A percentile compares a stretch with the other conserved stretches of the same genome.
Conservation (phyloP, 441 rosid species). For the Viola pubescens region DNA sequence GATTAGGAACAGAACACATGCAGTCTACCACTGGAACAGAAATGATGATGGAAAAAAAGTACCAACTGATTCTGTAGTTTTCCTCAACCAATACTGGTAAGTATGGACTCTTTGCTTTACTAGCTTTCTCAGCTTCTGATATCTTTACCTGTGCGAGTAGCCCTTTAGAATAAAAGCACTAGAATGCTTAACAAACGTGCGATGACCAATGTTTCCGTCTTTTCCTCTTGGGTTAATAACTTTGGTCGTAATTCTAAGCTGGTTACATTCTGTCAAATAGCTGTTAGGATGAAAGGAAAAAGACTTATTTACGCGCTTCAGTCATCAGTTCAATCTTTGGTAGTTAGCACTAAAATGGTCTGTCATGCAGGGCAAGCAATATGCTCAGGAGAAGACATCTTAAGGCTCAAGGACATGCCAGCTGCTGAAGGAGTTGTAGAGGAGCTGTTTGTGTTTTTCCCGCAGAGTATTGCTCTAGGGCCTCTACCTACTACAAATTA, state of each 20-base stretch:
- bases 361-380: constrained; percentile 38
- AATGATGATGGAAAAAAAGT: constrained; percentile 48
- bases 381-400: constrained; percentile 33
- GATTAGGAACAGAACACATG: constrained; percentile 51
- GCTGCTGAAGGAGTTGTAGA: background rate
- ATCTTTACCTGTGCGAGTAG: too few species aligned
- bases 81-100: constrained; percentile 42
- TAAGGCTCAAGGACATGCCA: constrained; percentile 5
- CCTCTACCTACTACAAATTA: too few species aligned
- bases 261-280: too few species aligned
- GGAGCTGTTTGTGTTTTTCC: background rate
- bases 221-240: too few species aligned
- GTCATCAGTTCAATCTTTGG: too few species aligned
- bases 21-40: constrained; percentile 55
- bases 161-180: too few species aligned
- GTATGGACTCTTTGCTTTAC: constrained; percentile 7
- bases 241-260: too few species aligned
- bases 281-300: too few species aligned
- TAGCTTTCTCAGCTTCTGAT: background rate
- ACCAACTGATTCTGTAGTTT: constrained; percentile 36
- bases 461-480: too few species aligned
- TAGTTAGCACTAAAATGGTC: background rate
- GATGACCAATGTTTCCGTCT: too few species aligned
- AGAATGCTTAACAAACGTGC: too few species aligned
- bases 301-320: too few species aligned